Evolutionary conservation across 371 early-diverging fungal species (phyloP).

Genomic region (Mortierella sp.): DNA sequence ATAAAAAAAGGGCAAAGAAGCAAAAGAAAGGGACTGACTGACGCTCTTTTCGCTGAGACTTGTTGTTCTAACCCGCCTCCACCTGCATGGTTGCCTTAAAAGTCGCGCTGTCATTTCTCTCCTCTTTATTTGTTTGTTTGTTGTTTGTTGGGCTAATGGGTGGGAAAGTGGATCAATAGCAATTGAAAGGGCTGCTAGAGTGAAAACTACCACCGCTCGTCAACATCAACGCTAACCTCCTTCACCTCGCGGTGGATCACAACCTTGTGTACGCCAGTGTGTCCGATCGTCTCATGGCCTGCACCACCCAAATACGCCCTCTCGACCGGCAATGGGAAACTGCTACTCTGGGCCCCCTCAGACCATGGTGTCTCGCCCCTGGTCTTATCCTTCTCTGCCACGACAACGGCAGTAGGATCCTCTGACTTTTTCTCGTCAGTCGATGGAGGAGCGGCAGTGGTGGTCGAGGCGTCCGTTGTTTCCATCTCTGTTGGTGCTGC

Average conservation of each 20-base stretch:
- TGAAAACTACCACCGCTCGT: conserved; percentile 24
- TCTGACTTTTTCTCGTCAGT: not conserved
- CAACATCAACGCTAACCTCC: conserved; percentile 42
- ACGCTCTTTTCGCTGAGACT: not conserved
- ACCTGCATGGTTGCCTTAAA: not conserved
- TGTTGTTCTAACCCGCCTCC: not conserved
- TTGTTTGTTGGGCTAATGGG: conserved; percentile 2
- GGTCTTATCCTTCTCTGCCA: not conserved
- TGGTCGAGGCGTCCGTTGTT: not conserved
- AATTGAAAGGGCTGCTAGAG: not conserved
- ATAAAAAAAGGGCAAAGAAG: not conserved
- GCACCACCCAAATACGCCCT: conserved; percentile 9
- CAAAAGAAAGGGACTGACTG: not conserved
- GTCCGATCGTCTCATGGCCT: conserved; percentile 54
- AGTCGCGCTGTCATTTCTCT: conserved; percentile 7
- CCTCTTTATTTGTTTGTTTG: not conserved
- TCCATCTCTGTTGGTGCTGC: not conserved
- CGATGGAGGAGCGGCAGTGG: not conserved
- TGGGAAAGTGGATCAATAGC: not conserved
- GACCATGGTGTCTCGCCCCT: not conserved
- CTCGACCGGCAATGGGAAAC: conserved; percentile 6
- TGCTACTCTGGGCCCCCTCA: not conserved
- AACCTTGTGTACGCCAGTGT: conserved; percentile 47
- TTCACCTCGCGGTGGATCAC: conserved; percentile 44
- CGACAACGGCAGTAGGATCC: not conserved